Conservation (phyloP, 768 basidiomycete genomes). For the Suillus spraguei region DNA sequence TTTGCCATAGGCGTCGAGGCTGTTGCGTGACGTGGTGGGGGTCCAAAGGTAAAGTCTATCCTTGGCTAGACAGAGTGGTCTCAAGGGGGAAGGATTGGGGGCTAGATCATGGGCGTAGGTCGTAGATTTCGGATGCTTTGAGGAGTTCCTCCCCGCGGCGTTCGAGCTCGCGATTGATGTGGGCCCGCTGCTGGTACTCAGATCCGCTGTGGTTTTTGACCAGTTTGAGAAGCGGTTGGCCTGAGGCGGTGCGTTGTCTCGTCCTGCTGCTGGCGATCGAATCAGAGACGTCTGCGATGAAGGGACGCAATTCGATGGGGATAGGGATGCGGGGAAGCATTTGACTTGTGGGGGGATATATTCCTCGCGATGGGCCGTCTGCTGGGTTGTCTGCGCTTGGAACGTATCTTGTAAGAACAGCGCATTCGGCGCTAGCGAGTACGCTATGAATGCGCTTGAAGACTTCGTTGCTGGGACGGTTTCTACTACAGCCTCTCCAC, state of each 20-base stretch:
- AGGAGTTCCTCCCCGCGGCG: background rate
- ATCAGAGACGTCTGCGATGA: background rate
- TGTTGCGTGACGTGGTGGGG: too few species aligned
- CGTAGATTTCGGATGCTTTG: background rate
- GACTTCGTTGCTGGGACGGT: constrained; percentile 26
- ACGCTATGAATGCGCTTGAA: constrained; percentile 32
- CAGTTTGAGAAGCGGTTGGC: background rate
- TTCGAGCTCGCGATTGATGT: background rate
- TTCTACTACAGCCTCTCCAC: constrained; percentile 35
- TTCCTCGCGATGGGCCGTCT: too few species aligned
- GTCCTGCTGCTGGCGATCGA: background rate
- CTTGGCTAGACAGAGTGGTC: too few species aligned
- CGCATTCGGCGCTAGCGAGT: too few species aligned
- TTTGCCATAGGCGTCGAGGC: too few species aligned
- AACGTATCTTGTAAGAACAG: too few species aligned
- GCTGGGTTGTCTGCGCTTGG: too few species aligned
- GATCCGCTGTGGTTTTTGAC: background rate
- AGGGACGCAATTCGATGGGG: background rate
- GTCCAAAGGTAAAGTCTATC: too few species aligned
- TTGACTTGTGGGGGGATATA: constrained; percentile 9
- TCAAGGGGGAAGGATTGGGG: too few species aligned
- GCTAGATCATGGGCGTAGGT: too few species aligned
- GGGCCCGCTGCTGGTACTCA: background rate
- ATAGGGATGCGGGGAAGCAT: constrained; percentile 16
- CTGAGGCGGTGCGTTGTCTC: rapidly evolving